Conservation (phyloP, 164 flowering plant genomes). For the Echeveria elegans region DNA sequence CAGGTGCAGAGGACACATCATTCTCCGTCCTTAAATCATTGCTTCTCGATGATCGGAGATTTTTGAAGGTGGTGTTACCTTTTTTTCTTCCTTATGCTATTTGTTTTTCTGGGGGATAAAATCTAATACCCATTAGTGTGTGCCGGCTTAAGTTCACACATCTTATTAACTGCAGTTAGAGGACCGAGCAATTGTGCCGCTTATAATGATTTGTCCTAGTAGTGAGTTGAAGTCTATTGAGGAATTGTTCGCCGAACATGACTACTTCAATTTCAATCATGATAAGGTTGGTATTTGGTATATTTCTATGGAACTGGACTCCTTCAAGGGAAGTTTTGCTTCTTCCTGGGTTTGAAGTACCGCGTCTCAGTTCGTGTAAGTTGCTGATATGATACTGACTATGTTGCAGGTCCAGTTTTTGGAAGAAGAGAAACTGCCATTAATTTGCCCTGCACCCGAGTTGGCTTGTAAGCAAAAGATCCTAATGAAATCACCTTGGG, state of each 20-base stretch:
- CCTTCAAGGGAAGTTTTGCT: background rate
- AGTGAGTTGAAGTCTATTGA: slow-evolving; percentile 26
- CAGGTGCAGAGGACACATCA: slow-evolving; percentile 17
- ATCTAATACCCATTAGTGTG: background rate
- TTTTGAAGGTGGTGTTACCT: slow-evolving; percentile 26
- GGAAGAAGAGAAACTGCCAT: slow-evolving; percentile 79
- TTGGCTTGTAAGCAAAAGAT: slow-evolving; percentile 42
- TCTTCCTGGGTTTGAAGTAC: background rate
- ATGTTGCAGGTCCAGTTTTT: slow-evolving; percentile 61
- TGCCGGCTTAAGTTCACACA: background rate
- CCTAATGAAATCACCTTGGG: slow-evolving; percentile 91
- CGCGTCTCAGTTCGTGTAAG: background rate
- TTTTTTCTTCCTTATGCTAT: background rate
- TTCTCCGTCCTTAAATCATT: slow-evolving; percentile 26
- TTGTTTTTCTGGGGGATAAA: background rate
- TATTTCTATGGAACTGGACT: background rate
- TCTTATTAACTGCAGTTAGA: slow-evolving; percentile 37
- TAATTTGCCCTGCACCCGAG: slow-evolving; percentile 38
- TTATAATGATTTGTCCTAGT: slow-evolving; percentile 52
- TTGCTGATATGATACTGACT: background rate
- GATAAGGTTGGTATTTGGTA: slow-evolving; percentile 61
- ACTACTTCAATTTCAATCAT: slow-evolving; percentile 50
- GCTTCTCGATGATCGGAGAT: slow-evolving; percentile 26
- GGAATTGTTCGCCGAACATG: slow-evolving; percentile 39
- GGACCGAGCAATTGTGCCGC: slow-evolving; percentile 38